Evolutionary conservation across 306 rosid genomes (phyloP).

Genomic region (Malus sylvestris): DNA sequence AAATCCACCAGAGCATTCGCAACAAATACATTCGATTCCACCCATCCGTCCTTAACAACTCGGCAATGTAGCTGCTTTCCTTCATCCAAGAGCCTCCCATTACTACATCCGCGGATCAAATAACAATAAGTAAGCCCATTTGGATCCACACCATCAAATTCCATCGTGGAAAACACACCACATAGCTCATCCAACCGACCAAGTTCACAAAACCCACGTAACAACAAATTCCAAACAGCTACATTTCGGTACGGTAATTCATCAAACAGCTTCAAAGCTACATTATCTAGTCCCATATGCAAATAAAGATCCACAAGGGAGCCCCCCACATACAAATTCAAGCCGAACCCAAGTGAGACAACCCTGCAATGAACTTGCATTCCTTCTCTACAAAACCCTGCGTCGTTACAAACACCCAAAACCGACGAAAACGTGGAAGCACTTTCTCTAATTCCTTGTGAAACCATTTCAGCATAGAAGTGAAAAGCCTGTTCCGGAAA

Average conservation of each 20-base stretch:
- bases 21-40: slow-evolving; percentile 49
- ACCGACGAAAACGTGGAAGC: slow-evolving; percentile 52
- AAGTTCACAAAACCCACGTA: slow-evolving; percentile 57
- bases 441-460: slow-evolving; percentile 40
- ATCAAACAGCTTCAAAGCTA: slow-evolving; percentile 62
- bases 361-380: slow-evolving; percentile 70
- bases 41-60: slow-evolving; percentile 51
- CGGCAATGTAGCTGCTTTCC: slow-evolving; percentile 61
- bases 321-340: slow-evolving; percentile 51
- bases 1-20: slow-evolving; percentile 81
- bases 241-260: slow-evolving; percentile 51
- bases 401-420: slow-evolving; percentile 37
- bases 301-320: slow-evolving; percentile 49
- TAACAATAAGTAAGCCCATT: slow-evolving; percentile 75
- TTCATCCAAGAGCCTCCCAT: slow-evolving; percentile 31
- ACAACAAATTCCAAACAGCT: slow-evolving; percentile 54
- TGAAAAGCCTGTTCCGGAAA: slow-evolving; percentile 31
- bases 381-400: slow-evolving; percentile 42
- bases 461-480: slow-evolving; percentile 57
- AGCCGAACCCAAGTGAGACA: slow-evolving; percentile 43
- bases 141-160: slow-evolving; percentile 46
- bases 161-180: slow-evolving; percentile 39
- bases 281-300: slow-evolving; percentile 28
- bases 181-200: slow-evolving; percentile 27
- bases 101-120: slow-evolving; percentile 55